Evolutionary conservation across 1,284 basidiomycete species (phyloP).

Genomic region (Sphaerobolus stellatus): DNA sequence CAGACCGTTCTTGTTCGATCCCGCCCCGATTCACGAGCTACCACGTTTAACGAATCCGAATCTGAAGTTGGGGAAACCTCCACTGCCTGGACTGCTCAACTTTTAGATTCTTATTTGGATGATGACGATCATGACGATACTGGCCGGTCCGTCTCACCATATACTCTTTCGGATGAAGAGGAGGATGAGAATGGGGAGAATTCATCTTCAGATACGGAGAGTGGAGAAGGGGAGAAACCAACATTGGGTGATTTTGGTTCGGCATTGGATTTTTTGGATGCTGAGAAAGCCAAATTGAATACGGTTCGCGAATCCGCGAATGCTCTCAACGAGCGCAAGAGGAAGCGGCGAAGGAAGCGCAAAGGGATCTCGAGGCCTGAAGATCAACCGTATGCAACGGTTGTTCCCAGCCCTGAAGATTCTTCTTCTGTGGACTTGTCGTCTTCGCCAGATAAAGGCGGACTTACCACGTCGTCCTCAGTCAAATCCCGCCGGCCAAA

Average conservation of each 20-base stretch:
- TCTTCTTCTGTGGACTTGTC: conserved; percentile 34
- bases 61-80: conserved; percentile 46
- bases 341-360: conserved; percentile 49
- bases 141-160: conserved; percentile 27
- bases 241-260: conserved; percentile 64
- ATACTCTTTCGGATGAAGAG: conserved; percentile 22
- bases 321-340: conserved; percentile 42
- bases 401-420: conserved; percentile 19
- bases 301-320: conserved; percentile 38
- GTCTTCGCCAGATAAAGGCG: conserved; percentile 17
- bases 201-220: conserved; percentile 27
- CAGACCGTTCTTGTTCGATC: conserved; percentile 9
- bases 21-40: conserved; percentile 4
- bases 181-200: conserved; percentile 20
- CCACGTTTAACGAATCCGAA: conserved; percentile 38
- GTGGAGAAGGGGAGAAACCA: conserved; percentile 8
- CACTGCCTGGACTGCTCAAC: conserved; percentile 65
- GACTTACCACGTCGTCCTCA: conserved; percentile 18
- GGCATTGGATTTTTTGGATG: conserved; percentile 64
- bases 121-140: conserved; percentile 27
- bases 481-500: conserved; percentile 23
- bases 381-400: conserved; percentile 19
- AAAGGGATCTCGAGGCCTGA: conserved; percentile 24
- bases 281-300: conserved; percentile 55
- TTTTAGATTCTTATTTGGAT: conserved; percentile 59